Conservation (phyloP, 2,329 filamentous ascomycete genomes). For the Calonectria hawksworthii region DNA sequence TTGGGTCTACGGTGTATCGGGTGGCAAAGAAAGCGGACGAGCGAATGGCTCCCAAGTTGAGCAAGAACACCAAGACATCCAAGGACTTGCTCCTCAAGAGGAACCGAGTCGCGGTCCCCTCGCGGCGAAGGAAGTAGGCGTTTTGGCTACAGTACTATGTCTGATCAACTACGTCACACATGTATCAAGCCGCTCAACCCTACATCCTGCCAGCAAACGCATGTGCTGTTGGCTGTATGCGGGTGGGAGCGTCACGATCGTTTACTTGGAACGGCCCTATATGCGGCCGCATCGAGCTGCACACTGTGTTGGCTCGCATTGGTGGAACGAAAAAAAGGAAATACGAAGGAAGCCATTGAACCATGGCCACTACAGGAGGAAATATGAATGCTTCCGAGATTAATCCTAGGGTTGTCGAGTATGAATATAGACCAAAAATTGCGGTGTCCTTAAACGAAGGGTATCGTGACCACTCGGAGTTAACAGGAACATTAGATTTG, state of each 20-base stretch:
- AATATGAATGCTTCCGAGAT: neutral
- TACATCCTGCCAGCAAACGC: neutral
- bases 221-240: neutral
- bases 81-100: conserved; percentile 63
- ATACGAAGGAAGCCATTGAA: neutral
- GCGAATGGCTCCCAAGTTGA: conserved; percentile 63
- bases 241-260: neutral
- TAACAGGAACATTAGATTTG: neutral
- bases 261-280: neutral
- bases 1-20: conserved; percentile 69
- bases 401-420: neutral
- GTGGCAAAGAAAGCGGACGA: conserved; percentile 61
- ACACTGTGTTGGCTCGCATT: neutral
- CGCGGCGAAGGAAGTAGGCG: conserved; percentile 36
- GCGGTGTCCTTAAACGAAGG: neutral
- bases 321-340: neutral
- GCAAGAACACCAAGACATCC: conserved; percentile 56
- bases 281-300: neutral
- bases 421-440: neutral
- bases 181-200: neutral
- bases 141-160: neutral
- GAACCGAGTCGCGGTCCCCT: conserved; percentile 55
- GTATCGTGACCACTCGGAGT: neutral
- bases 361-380: neutral
- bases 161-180: neutral